Evolutionary conservation across 192 early-diverging fungal genomes (phyloP), one percentile per base, ranked within the genome.

Genomic region (Mortierella hygrophila): DNA sequence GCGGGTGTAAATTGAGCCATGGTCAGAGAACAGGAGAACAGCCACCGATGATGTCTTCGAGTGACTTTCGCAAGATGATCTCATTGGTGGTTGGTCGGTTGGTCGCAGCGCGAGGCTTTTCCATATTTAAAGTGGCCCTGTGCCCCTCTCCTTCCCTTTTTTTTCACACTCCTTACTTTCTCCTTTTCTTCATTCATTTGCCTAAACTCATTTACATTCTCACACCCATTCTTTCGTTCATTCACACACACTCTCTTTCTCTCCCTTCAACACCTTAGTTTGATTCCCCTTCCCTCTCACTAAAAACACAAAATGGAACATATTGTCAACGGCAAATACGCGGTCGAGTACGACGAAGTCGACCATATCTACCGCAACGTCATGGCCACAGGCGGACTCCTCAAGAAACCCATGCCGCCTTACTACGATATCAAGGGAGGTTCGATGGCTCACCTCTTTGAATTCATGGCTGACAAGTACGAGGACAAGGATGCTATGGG

Each of bases 401-500:
- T 91, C 15, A 60, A 86, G 40, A 82, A 74, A n/a, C 90, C 90
- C 13, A 44, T 75, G 26, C 35, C 75, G 1, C 88, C 88, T 1
- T 47, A 82, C 63, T 82, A 87, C 7, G 57, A 57, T 47, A 57
- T 89, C 20, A 80, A 82, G 13, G 78, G 60, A 0, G n/a, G 70
- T 11, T 88, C 90, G 23, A 76, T 91, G 72, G 74, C 72, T 21
- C 84, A 82, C 15, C 72, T 91, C 16, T 91, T 88, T 81, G 85
- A 77, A n/a, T 87, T 77, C 65, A 82, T 87, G 74, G 79, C 87
- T 23, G 68, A 89, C 41, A 72, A 72, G 35, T 84, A 80, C 37
- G 74, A 79, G n/a, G 83, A 84, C 78, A 89, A 88, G 78, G 83
- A 73, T 3, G 80, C 74, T 2, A 88, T 91, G 85, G 90, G 90